Conservation (phyloP, 2,329 filamentous ascomycete genomes). For the Diaporthe ampelina region DNA sequence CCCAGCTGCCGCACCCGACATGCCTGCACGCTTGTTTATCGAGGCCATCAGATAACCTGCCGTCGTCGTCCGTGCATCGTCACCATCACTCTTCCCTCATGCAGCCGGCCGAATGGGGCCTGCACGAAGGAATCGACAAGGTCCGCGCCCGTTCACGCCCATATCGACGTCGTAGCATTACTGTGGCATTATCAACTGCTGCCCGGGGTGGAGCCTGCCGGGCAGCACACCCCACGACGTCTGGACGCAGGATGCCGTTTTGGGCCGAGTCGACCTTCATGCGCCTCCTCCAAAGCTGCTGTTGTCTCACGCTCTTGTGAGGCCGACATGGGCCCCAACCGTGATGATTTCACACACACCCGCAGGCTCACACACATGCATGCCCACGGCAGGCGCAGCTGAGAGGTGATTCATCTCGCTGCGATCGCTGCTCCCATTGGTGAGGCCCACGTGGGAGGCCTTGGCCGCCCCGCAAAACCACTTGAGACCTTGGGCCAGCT, state of each 20-base stretch:
- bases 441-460: slow-evolving; percentile 38
- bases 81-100: slow-evolving; percentile 27
- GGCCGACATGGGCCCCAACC: not conserved
- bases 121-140: slow-evolving; percentile 16
- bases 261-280: slow-evolving; percentile 35
- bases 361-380: not conserved
- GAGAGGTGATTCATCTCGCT: slow-evolving; percentile 34
- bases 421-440: slow-evolving; percentile 17
- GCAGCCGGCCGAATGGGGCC: slow-evolving; percentile 18
- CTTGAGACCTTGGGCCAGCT: slow-evolving; percentile 38
- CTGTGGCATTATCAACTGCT: not conserved
- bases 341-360: slow-evolving; percentile 13
- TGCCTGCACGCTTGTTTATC: slow-evolving; percentile 1
- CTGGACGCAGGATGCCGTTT: slow-evolving; percentile 28
- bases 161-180: not conserved
- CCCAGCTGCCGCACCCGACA: slow-evolving; percentile 19
- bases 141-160: slow-evolving; percentile 9
- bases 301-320: not conserved
- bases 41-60: slow-evolving; percentile 34
- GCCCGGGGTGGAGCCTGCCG: slow-evolving; percentile 33
- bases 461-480: slow-evolving; percentile 33
- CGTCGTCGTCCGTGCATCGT: not conserved
- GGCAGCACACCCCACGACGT: slow-evolving; percentile 32
- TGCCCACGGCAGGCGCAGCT: slow-evolving; percentile 36
- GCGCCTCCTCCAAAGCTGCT: slow-evolving; percentile 18